phyloP scores from a whole-genome alignment of 2,329 filamentous ascomycete species.

The Colletotrichum graminicola region DNA sequence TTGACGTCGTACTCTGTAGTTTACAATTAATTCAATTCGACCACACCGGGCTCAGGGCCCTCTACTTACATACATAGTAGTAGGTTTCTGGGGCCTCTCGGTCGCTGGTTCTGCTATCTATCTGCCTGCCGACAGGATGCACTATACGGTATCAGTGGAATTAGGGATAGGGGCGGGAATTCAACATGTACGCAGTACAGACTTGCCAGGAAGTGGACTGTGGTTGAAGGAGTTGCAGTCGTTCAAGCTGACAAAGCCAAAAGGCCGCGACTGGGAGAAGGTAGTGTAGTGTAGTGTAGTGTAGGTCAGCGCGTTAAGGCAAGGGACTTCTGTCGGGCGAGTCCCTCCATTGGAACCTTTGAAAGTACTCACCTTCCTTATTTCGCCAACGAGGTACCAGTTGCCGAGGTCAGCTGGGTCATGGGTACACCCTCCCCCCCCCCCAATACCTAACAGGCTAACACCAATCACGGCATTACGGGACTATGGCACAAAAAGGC shows the following conservation, averaged over 20 bases:
- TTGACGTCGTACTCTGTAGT: too few species aligned
- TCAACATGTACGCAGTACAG: too few species aligned
- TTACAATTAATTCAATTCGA: not conserved
- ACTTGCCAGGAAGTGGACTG: not conserved
- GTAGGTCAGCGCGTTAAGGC: slow-evolving; percentile 3
- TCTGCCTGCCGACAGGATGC: not conserved
- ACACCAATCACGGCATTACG: slow-evolving; percentile 40
- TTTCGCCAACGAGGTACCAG: slow-evolving; percentile 6
- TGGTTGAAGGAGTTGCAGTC: not conserved
- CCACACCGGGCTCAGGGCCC: not conserved
- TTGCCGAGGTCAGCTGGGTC: slow-evolving; percentile 25
- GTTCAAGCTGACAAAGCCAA: not conserved
- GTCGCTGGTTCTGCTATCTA: slow-evolving; percentile 1
- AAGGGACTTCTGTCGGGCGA: slow-evolving; percentile 4
- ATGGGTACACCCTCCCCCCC: slow-evolving; percentile 7
- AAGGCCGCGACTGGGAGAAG: not conserved
- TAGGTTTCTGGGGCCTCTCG: not conserved
- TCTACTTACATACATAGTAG: too few species aligned
- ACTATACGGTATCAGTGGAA: not conserved
- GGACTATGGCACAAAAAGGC: slow-evolving; percentile 37
- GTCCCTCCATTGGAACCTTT: not conserved
- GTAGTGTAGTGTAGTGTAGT: too few species aligned
- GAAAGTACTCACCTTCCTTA: slow-evolving; percentile 25
- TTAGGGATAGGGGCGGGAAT: slow-evolving; percentile 1
- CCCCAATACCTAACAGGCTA: too few species aligned